phyloP scores from a whole-genome alignment of 306 rosid genomes.

The Oxytropis ochrocephala region DNA sequence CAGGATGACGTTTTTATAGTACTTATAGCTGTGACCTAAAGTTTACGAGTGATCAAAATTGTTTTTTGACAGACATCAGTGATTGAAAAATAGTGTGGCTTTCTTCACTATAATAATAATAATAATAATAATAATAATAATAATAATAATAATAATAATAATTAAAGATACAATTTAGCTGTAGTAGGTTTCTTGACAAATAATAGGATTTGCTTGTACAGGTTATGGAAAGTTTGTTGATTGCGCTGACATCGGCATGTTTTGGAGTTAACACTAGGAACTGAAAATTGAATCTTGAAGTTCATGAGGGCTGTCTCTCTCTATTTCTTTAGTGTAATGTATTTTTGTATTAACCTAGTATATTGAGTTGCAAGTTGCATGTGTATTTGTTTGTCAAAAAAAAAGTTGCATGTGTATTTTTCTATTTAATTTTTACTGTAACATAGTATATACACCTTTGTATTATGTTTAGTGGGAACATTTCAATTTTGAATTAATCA shows the following conservation, averaged over 20 bases:
- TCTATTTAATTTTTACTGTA: background rate
- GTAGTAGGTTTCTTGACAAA: background rate
- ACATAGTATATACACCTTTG: background rate
- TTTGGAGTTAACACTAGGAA: background rate
- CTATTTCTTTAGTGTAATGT: background rate
- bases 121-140: background rate
- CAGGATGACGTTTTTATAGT: background rate
- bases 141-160: background rate
- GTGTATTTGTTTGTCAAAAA: background rate
- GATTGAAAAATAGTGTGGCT: background rate
- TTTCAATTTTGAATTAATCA: slow-evolving; percentile 5
- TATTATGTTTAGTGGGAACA: background rate
- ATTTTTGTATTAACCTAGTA: slow-evolving; percentile 1
- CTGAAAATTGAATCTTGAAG: slow-evolving; percentile 11
- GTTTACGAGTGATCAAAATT: background rate
- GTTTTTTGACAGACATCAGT: background rate
- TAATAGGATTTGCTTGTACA: background rate
- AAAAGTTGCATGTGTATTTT: background rate
- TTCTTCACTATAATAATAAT: background rate
- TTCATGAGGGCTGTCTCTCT: background rate
- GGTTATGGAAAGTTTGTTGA: background rate
- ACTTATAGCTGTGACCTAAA: background rate
- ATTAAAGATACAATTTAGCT: background rate
- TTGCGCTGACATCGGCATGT: background rate
- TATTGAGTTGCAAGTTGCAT: background rate